phyloP scores from a whole-genome alignment of 1,284 basidiomycete species.

The Athelia sp. region DNA sequence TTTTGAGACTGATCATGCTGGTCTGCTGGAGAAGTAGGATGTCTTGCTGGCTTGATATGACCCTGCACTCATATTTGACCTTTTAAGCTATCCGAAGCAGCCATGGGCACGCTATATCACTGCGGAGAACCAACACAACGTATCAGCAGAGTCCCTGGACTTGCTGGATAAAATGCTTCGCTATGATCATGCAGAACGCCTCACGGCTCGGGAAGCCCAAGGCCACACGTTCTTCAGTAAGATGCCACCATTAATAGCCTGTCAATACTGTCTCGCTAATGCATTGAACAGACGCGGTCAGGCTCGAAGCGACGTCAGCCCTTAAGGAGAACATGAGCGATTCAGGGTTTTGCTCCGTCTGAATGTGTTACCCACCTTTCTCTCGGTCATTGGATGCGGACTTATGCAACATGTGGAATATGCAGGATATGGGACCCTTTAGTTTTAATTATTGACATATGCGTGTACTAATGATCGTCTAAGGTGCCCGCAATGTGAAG shows the following conservation, averaged over 20 bases:
- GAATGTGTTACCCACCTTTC: constrained; percentile 10
- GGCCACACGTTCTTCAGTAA: constrained; percentile 75
- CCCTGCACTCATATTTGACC: constrained; percentile 3
- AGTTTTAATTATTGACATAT: too few relatives aligned
- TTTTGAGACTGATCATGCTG: constrained; percentile 65
- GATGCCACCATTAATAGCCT: constrained; percentile 22
- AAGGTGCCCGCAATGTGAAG: neutral
- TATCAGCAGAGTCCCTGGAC: constrained; percentile 73
- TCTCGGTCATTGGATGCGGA: neutral
- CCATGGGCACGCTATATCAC: constrained; percentile 73
- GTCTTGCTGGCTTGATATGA: constrained; percentile 12
- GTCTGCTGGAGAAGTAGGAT: constrained; percentile 55
- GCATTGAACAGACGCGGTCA: constrained; percentile 37
- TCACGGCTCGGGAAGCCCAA: constrained; percentile 78
- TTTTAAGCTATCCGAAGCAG: constrained; percentile 62
- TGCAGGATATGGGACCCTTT: too few relatives aligned
- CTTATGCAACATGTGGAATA: too few relatives aligned
- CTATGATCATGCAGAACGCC: constrained; percentile 81
- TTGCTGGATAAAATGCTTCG: constrained; percentile 81
- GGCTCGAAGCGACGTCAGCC: constrained; percentile 44
- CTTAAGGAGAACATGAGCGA: constrained; percentile 51
- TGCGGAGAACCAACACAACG: constrained; percentile 69
- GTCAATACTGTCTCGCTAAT: constrained; percentile 8
- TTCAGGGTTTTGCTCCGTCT: constrained; percentile 54
- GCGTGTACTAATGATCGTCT: too few relatives aligned